Base-by-base conservation (phyloP, 345 rosid genomes). In the Toxicodendron radicans region DNA sequence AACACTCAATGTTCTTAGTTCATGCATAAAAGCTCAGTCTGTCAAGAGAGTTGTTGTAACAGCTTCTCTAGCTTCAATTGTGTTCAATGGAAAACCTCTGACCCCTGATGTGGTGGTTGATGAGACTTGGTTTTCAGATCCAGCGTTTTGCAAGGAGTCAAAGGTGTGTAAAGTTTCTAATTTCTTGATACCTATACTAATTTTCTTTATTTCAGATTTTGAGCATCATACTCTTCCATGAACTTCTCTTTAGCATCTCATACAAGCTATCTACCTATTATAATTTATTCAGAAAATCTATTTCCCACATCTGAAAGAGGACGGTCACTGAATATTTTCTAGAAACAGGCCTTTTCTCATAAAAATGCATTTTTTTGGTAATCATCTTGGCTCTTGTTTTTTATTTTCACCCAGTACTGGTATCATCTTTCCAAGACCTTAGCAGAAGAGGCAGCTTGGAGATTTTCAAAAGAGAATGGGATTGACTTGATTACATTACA, bases 371-470 rank as follows among this genome's bases (percentile, higher is more conserved):
- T 27, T 27, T 27, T 27, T 27, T 27, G 30, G 30, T 3, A 35
- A 3, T 35, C 38, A 3, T 35, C 6, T 35, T 35, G 7, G 7
- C 38, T 6, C 38, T 2, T 35, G 5, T 35, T 35, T 35, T 35
- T 6, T 35, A 58, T 69, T 51, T 53, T 8, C 66, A 73, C 2
- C 32, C 80, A 87, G 86, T 58, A 14, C 0, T 84, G 87, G 85
- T 85, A 85, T 72, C 10, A 52, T 43, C 79, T 87, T 3, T 58
- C 86, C 53, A 88, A 88, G 74, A 84, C 75, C 7, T 78, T 79
- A 69, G 85, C 89, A 0, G 89, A 88, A 80, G 76, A 80, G 67
- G 83, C 84, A 69, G 89, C 88, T 18, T 85, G 86, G 85, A 65
- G 78, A 66, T 81, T 80, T 72, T 38, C 83, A 38, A 69, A 78